Evolutionary conservation across 345 rosid genomes (phyloP).

Genomic region (Arabidopsis arenosa): DNA sequence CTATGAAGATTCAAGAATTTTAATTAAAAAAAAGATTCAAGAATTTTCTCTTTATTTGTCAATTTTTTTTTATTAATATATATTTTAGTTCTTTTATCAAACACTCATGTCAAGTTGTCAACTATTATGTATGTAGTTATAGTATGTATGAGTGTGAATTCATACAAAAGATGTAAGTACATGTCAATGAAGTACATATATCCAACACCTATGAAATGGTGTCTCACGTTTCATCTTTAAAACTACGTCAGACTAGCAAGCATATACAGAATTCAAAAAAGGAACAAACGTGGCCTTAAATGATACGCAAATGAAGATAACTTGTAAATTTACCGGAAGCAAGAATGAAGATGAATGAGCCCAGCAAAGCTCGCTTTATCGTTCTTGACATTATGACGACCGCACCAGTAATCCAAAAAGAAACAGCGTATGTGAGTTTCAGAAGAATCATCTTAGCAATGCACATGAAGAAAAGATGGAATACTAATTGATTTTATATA

Average conservation of each 20-base stretch:
- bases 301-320: conserved; percentile 2
- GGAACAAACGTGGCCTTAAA: neutral
- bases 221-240: neutral
- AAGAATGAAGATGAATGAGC: conserved; percentile 57
- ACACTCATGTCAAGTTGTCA: neutral
- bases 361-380: conserved; percentile 48
- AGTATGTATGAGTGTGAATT: neutral
- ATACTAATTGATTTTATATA: neutral
- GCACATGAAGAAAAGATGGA: conserved; percentile 18
- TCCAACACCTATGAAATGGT: neutral
- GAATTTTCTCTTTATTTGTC: conserved; percentile 8
- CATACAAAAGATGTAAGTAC: neutral
- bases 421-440: conserved; percentile 36
- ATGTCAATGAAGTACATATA: neutral
- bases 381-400: conserved; percentile 34
- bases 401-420: conserved; percentile 39
- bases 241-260: conserved; percentile 2
- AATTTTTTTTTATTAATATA: no score
- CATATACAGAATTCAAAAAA: neutral
- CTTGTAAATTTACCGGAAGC: conserved; percentile 54
- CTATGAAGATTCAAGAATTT: no score
- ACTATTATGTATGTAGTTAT: neutral
- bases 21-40: no score
- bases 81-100: neutral
- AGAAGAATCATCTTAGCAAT: conserved; percentile 34